phyloP scores from a whole-genome alignment of 2,329 filamentous ascomycete species.

The Botrytis pseudocinerea region DNA sequence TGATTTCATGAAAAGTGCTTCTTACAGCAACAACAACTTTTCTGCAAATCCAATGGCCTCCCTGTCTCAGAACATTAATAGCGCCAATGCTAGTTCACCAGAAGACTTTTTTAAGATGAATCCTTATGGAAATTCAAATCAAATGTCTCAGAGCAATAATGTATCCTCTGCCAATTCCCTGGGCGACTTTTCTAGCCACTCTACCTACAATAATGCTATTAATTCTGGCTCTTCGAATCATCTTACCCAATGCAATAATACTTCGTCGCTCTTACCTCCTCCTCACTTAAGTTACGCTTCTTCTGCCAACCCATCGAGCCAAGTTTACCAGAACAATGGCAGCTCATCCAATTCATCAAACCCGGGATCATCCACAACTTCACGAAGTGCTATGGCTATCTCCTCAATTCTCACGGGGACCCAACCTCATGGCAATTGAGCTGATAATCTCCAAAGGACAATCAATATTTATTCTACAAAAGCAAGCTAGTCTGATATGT shows the following conservation, averaged over 20 bases:
- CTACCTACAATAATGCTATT: conserved; percentile 1
- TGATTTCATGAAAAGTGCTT: not conserved
- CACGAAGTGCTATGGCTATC: conserved; percentile 22
- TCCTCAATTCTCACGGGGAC: conserved; percentile 14
- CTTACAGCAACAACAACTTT: not conserved
- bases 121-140: not conserved
- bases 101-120: not conserved
- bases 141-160: not conserved
- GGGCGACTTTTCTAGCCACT: not conserved
- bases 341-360: conserved; percentile 1
- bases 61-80: not conserved
- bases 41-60: not conserved
- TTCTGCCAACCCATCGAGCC: not conserved
- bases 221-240: not conserved
- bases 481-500: not conserved
- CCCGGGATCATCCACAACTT: conserved; percentile 1
- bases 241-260: not conserved
- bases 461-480: not conserved
- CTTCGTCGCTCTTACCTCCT: not conserved
- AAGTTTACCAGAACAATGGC: not conserved
- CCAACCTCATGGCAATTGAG: conserved; percentile 2
- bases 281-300: not conserved
- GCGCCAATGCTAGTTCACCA: not conserved
- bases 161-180: not conserved
- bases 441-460: not conserved